A percentile compares a stretch with the other conserved stretches of the same genome.
Evolutionary conservation across 768 basidiomycete genomes (phyloP).

Genomic region (Amanita exitialis): DNA sequence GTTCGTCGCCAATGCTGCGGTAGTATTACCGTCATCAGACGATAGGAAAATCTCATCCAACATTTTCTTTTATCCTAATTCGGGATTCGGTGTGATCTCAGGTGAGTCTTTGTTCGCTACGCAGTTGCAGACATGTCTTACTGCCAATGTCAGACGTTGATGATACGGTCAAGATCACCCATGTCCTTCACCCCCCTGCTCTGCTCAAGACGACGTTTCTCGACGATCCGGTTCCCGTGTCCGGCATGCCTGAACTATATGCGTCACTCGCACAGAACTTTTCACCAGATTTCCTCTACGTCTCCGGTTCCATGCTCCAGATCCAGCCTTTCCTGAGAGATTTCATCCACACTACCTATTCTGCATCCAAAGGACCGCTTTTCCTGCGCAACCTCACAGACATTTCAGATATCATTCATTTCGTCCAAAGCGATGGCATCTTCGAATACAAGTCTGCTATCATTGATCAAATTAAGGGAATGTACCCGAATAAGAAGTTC

Average conservation of each 20-base stretch:
- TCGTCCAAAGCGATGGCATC: constrained; percentile 16
- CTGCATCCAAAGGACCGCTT: constrained; percentile 27
- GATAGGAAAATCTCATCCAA: constrained; percentile 6
- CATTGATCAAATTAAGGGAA: constrained; percentile 27
- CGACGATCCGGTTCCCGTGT: constrained; percentile 27
- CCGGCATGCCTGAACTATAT: constrained; percentile 39
- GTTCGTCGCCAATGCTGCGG: constrained; percentile 10
- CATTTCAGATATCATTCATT: constrained; percentile 19
- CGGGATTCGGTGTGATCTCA: constrained; percentile 33
- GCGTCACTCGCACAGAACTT: constrained; percentile 23
- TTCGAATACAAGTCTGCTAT: constrained; percentile 25
- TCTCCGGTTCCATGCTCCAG: constrained; percentile 35
- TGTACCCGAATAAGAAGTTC: constrained; percentile 34
- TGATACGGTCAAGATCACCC: constrained; percentile 32
- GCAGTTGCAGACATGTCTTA: background rate
- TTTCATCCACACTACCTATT: constrained; percentile 26
- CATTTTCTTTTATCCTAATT: constrained; percentile 24
- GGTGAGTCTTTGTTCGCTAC: constrained; percentile 16
- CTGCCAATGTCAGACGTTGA: constrained; percentile 24
- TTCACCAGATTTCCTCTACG: constrained; percentile 30
- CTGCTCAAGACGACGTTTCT: constrained; percentile 25
- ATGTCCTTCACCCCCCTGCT: constrained; percentile 26
- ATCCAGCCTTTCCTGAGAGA: constrained; percentile 32
- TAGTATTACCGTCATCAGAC: constrained; percentile 2
- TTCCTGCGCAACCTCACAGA: constrained; percentile 27